Base-by-base conservation (phyloP, 331 rosid genomes). In the Cucumis variabilis region DNA sequence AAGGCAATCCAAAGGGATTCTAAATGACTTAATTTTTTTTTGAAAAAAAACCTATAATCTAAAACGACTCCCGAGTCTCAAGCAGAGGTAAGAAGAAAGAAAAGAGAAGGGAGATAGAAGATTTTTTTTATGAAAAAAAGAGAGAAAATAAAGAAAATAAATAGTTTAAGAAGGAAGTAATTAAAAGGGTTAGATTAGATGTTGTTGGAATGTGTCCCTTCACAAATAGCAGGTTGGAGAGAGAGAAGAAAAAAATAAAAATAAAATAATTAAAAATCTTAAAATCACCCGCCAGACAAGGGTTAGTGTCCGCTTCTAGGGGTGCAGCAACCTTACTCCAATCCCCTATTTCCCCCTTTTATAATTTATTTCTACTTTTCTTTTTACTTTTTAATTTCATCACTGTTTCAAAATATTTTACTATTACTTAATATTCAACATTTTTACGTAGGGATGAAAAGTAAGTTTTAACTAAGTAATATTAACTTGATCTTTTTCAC, bases 251-350 rank as follows among this genome's bases (percentile, higher is more conserved):
- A 7, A 41, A 7, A n/a, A n/a, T 4, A 37, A 37, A 37, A 37
- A 37, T 3, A 87, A 92, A 87, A 83, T 30, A 30, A 30, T 30
- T 1, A 86, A 30, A 41, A 55, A 77, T 76, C 88, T 82, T 33
- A 68, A 63, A 63, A 70, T 25, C 63, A 91, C 94, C 98, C 98
- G 89, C 86, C 90, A 92, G 97, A 94, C 96, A 90, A 90, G 99
- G 98, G 93, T 90, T 90, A 81, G 84, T 96, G 98, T 96, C 96
- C 89, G 89, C 92, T 13, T 71, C 33, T 23, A 91, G 88, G 98
- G 97, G 92, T 86, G 93, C 99, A 94, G 90, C 69, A 84, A 89
- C 84, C 92, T 71, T 90, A 87, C 88, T 67, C 85, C 83, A 62
- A 46, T 41, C 82, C 65, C 50, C 19, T 69, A 79, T 84, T 46